Base-by-base conservation (phyloP, 176 grass and related monocot genomes). In the Aegilops bicornis region DNA sequence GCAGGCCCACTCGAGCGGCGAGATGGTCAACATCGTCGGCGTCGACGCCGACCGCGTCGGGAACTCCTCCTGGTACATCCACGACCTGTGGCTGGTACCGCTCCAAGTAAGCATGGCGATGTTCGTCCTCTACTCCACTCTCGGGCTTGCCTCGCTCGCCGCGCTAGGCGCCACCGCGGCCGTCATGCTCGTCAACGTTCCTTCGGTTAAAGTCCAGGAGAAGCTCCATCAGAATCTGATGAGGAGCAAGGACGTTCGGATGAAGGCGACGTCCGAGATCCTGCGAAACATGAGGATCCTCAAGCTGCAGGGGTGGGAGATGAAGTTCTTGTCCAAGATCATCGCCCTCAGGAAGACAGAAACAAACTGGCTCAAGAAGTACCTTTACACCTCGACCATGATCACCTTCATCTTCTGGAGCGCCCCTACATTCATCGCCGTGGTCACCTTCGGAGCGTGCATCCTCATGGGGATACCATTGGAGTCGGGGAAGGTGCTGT, bases 241-340 rank as follows among this genome's bases (percentile, higher is more conserved):
- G 72, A 24, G 7, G 23, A 48, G 72, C 72, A 74, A 74, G 23
- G 72, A 94, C 29, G 65, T 79, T 11, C 85, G 95, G 78, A 97
- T 95, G 95, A 97, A 95, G 56, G 84, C 89, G 2, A 97, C 86
- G 19, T 91, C 95, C 0, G 89, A 97, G 85, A 92, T 95, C 52
- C 74, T 97, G n/a, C 86, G 87, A 48, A 97, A 93, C 90, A 97
- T 97, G 90, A 90, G 89, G 79, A 91, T 91, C 88, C 92, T 95
- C 40, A 97, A 95, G 20, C 82, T 95, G 36, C 92, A 97, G 50
- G 95, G 81, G 5, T 78, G 75, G 72, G 72, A 74, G 72, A 47
- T 48, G 72, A 74, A 74, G 72, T 74, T 48, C 72, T 48, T 74
- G 40, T 74, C 72, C 72, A 74, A 48, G 40, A 74, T 74, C n/a